phyloP scores from a whole-genome alignment of 805 yeast genomes.

The Ogataea pilisensis region DNA sequence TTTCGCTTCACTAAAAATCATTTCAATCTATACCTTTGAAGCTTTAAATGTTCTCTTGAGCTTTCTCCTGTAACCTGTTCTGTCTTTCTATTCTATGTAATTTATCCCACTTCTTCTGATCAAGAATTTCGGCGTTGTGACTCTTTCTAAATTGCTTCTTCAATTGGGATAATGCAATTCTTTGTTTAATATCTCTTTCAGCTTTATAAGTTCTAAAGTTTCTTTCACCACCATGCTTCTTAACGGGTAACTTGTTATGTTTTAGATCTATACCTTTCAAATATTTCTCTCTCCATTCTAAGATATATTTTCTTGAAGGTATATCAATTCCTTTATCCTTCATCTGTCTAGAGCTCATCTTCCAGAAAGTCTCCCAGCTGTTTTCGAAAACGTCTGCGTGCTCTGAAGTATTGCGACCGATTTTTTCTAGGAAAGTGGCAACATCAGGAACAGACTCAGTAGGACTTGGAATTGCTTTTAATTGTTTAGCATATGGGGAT shows the following conservation, averaged over 20 bases:
- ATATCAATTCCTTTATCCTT: conserved; percentile 76
- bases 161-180: conserved; percentile 34
- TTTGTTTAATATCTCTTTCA: conserved; percentile 50
- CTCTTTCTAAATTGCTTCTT: conserved; percentile 24
- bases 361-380: conserved; percentile 64
- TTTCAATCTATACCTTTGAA: too few species aligned
- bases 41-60: background rate
- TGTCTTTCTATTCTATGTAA: conserved; percentile 14
- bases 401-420: conserved; percentile 74
- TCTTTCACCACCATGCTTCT: conserved; percentile 88
- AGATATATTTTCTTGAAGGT: conserved; percentile 65
- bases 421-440: conserved; percentile 62
- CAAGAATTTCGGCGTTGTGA: conserved; percentile 9
- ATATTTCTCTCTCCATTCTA: conserved; percentile 67
- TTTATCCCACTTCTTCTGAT: conserved; percentile 21
- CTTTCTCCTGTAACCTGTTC: background rate
- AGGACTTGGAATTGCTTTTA: conserved; percentile 42
- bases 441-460: conserved; percentile 62
- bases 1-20: too few species aligned
- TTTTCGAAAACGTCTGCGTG: conserved; percentile 66
- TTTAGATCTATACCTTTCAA: conserved; percentile 48
- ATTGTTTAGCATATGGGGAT: background rate
- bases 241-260: conserved; percentile 56
- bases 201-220: conserved; percentile 65
- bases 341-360: conserved; percentile 48